Percentiles rank a stretch among this genome's conserved stretches.
These are phyloP conservation scores for Nitzschia putrida DNA, from an alignment of 108 stramenopile species.

Conservation along the genomic window DNA sequence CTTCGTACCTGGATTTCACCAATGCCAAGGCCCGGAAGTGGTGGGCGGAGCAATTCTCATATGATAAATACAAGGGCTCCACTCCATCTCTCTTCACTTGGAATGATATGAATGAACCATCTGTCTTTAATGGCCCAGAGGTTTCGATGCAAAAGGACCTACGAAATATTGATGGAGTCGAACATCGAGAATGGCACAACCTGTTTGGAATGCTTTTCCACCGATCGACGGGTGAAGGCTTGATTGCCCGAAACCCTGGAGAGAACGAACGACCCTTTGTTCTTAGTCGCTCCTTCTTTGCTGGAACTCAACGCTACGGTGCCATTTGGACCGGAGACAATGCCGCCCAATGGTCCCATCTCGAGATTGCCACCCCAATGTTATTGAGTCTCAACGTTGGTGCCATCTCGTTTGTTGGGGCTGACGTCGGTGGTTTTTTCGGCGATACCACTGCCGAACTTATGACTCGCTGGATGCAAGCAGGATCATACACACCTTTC, in stretches of 20 bases:
- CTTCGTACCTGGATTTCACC: conserved; percentile 99
- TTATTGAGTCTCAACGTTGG: conserved; percentile 90
- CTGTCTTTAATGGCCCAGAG: conserved; percentile 99
- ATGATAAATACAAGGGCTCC: conserved; percentile 91
- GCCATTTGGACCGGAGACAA: conserved; percentile 99
- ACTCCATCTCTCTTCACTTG: conserved; percentile 94
- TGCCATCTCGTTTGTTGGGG: conserved; percentile 95
- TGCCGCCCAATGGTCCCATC: conserved; percentile 92
- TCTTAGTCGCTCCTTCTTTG: conserved; percentile 94
- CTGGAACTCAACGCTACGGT: conserved; percentile 94
- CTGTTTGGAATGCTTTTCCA: conserved; percentile 98
- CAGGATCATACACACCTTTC: conserved; percentile 97
- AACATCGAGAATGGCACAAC: conserved; percentile 99
- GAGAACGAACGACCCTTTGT: conserved; percentile 93
- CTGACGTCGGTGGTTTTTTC: conserved; percentile 99
- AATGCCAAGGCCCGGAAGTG: conserved; percentile 85
- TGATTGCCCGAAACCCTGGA: conserved; percentile 66
- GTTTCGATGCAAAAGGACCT: conserved; percentile 95
- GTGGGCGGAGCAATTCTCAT: conserved; percentile 96
- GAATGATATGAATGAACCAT: conserved; percentile 99
- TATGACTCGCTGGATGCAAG: conserved; percentile 98
- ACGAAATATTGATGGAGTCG: conserved; percentile 83
- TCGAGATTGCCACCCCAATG: conserved; percentile 94
- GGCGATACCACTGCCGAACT: conserved; percentile 95
- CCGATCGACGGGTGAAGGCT: conserved; percentile 92